Percentiles rank a stretch among this genome's conserved stretches.
Conservation (phyloP, 805 yeast species). For the Kazachstania martiniae region DNA sequence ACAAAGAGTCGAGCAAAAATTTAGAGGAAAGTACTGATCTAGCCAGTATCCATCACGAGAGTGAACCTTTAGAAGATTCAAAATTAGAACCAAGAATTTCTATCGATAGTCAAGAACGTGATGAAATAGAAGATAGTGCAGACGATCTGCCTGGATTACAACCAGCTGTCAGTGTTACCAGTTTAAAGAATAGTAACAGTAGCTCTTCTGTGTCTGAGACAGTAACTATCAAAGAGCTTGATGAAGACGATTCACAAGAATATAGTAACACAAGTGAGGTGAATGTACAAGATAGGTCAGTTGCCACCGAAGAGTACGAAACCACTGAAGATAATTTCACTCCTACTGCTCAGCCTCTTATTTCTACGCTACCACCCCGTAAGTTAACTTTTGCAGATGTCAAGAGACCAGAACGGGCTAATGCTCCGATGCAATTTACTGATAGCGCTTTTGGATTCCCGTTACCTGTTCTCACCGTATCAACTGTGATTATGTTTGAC, state of each 20-base stretch:
- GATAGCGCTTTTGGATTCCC: slow-evolving; percentile 87
- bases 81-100: not conserved
- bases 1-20: not conserved
- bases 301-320: not conserved
- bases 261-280: slow-evolving; percentile 3
- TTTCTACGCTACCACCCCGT: slow-evolving; percentile 21
- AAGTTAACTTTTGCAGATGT: slow-evolving; percentile 29
- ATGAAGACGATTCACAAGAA: slow-evolving; percentile 18
- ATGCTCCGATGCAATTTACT: slow-evolving; percentile 48
- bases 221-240: slow-evolving; percentile 7
- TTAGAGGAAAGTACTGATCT: not conserved
- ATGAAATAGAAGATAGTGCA: not conserved
- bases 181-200: slow-evolving; percentile 6
- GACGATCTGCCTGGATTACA: slow-evolving; percentile 8
- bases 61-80: too few relatives aligned
- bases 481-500: slow-evolving; percentile 72
- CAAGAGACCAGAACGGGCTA: slow-evolving; percentile 33
- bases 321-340: not conserved
- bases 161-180: slow-evolving; percentile 13
- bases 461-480: slow-evolving; percentile 65
- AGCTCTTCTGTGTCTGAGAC: slow-evolving; percentile 9
- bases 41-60: not conserved
- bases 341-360: not conserved
- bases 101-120: not conserved
- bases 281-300: not conserved